Evolutionary conservation across 192 early-diverging fungal genomes (phyloP).

Genomic region (Mortierella hygrophila): DNA sequence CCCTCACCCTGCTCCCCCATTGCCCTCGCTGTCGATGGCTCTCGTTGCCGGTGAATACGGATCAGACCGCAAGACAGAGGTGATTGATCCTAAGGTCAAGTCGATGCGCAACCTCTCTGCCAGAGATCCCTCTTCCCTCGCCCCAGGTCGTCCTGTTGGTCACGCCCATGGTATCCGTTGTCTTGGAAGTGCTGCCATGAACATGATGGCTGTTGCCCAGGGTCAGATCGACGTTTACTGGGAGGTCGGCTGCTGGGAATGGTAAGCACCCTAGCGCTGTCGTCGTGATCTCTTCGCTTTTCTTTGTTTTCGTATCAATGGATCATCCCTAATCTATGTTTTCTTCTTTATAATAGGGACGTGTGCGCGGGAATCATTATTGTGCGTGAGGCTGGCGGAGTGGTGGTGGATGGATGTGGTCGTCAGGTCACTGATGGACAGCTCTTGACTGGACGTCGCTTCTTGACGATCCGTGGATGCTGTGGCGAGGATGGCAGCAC

Average conservation of each 20-base stretch:
- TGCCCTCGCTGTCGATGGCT: conserved; percentile 74
- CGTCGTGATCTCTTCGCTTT: no score
- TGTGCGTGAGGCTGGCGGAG: conserved; percentile 86
- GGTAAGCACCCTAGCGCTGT: conserved; percentile 38
- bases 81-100: conserved; percentile 76
- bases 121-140: conserved; percentile 55
- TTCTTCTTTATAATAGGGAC: conserved; percentile 78
- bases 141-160: conserved; percentile 55
- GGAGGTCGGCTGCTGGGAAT: conserved; percentile 87
- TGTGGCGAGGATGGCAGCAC: conserved; percentile 39
- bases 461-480: conserved; percentile 65
- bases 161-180: conserved; percentile 81
- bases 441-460: conserved; percentile 66
- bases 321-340: background rate
- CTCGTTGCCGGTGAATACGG: conserved; percentile 92
- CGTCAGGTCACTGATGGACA: conserved; percentile 47
- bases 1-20: conserved; percentile 64
- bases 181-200: conserved; percentile 83
- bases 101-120: conserved; percentile 77
- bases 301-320: background rate
- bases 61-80: conserved; percentile 67
- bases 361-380: conserved; percentile 90
- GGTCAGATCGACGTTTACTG: conserved; percentile 91
- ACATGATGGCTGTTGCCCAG: conserved; percentile 84
- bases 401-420: conserved; percentile 71